Evolutionary conservation across 2,329 filamentous ascomycete genomes (phyloP).

Genomic region (Trichoderma sp.): DNA sequence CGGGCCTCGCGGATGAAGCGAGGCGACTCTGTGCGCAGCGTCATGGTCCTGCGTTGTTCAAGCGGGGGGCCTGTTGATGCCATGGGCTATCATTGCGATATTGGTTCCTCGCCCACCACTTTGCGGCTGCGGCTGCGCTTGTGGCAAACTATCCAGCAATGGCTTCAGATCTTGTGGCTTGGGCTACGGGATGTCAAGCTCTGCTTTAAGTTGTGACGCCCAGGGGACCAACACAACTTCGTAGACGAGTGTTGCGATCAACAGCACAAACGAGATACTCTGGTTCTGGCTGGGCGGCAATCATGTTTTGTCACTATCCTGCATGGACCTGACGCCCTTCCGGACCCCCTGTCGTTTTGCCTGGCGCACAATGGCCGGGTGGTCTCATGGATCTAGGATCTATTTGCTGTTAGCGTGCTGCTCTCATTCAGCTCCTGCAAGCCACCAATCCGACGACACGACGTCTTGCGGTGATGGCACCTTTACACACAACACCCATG

Average conservation of each 20-base stretch:
- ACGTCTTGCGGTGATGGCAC: slow-evolving; percentile 16
- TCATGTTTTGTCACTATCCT: slow-evolving; percentile 5
- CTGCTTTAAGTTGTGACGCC: neutral
- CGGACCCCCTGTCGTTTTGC: slow-evolving; percentile 8
- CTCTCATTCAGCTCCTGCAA: slow-evolving; percentile 19
- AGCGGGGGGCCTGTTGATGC: neutral
- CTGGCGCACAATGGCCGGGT: neutral
- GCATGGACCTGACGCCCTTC: slow-evolving; percentile 2
- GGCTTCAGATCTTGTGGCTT: slow-evolving; percentile 16
- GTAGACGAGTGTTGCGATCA: neutral
- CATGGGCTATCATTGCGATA: neutral
- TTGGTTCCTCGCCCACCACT: neutral
- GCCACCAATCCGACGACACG: slow-evolving; percentile 15
- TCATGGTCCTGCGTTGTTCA: neutral
- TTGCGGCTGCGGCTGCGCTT: slow-evolving; percentile 7
- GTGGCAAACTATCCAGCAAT: neutral
- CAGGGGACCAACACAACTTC: neutral
- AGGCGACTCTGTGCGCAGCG: neutral
- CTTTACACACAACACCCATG: slow-evolving; percentile 21
- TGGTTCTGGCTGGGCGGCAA: neutral
- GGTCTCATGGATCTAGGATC: slow-evolving; percentile 17
- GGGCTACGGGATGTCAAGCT: neutral
- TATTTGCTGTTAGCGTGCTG: slow-evolving; percentile 20
- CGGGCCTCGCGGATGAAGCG: neutral
- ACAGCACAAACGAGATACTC: neutral